A percentile compares a stretch with the other conserved stretches of the same genome.
Evolutionary conservation across 1,284 basidiomycete genomes (phyloP).

Genomic region (Schizophyllum amplum): DNA sequence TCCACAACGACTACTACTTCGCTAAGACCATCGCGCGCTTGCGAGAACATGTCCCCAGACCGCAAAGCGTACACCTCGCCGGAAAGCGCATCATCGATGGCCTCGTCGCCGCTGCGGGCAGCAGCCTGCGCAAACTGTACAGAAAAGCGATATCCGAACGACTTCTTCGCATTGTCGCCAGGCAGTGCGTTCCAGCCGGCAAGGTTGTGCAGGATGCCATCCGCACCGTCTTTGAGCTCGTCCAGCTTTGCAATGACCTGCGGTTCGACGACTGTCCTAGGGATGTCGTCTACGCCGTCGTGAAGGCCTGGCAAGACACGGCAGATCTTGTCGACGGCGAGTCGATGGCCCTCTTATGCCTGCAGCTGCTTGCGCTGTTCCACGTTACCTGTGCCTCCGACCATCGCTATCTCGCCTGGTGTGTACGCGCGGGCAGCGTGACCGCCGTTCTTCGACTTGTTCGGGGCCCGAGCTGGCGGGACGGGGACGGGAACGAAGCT

Average conservation of each 20-base stretch:
- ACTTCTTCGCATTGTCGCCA: not conserved
- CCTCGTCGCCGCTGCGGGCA: not conserved
- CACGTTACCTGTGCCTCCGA: not conserved
- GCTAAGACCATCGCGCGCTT: not conserved
- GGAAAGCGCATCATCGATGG: not conserved
- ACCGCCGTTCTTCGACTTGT: not conserved
- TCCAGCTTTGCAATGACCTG: not conserved
- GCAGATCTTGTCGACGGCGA: not conserved
- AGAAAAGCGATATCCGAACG: not conserved
- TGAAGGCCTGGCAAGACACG: not conserved
- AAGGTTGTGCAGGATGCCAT: not conserved
- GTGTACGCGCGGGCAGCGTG: not conserved
- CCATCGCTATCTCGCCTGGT: not conserved
- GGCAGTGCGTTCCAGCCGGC: not conserved
- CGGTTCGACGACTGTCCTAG: not conserved
- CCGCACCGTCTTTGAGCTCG: not conserved
- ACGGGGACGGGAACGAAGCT: not conserved
- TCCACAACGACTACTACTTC: not conserved
- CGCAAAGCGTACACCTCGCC: not conserved
- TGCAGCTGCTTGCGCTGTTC: not conserved
- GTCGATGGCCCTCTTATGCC: not conserved
- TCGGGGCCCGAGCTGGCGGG: too few relatives aligned
- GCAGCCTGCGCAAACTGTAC: not conserved
- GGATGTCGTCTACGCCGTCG: not conserved
- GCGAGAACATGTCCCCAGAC: not conserved